Evolutionary conservation across 768 basidiomycete species (phyloP).

Genomic region (Dentipellis fragilis): DNA sequence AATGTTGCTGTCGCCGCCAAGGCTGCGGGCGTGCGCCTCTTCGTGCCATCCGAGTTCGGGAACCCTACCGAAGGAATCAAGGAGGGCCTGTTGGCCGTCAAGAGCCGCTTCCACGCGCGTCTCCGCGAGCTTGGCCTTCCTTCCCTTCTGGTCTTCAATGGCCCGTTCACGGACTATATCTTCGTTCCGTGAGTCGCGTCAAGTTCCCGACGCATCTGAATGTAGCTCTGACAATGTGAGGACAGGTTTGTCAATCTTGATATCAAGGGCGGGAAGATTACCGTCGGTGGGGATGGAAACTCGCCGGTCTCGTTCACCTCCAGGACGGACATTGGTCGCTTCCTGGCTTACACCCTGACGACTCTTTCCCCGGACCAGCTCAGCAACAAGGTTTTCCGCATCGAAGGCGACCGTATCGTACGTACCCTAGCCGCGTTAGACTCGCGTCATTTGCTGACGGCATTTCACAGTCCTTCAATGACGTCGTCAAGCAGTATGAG

Average conservation of each 20-base stretch:
- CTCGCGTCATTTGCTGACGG: background rate
- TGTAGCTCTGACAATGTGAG: background rate
- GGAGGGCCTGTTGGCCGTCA: slow-evolving; percentile 4
- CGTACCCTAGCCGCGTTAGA: background rate
- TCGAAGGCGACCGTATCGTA: slow-evolving; percentile 13
- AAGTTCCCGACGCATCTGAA: background rate
- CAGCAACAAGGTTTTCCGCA: slow-evolving; percentile 4
- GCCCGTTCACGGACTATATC: slow-evolving; percentile 10
- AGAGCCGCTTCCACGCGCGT: slow-evolving; percentile 3
- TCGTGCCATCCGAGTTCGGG: slow-evolving; percentile 20
- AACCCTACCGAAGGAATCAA: slow-evolving; percentile 6
- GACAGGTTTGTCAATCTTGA: slow-evolving; percentile 3
- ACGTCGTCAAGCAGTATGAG: slow-evolving; percentile 11
- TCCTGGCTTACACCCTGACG: slow-evolving; percentile 13
- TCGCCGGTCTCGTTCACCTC: slow-evolving; percentile 11
- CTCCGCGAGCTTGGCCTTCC: slow-evolving; percentile 12
- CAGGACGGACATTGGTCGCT: slow-evolving; percentile 13
- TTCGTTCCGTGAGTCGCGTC: slow-evolving; percentile 2
- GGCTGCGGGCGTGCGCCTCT: slow-evolving; percentile 10
- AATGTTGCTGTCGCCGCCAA: slow-evolving; percentile 11
- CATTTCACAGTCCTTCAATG: slow-evolving; percentile 10
- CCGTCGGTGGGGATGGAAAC: slow-evolving; percentile 11
- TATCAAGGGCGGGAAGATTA: slow-evolving; percentile 9
- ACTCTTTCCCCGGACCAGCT: slow-evolving; percentile 8
- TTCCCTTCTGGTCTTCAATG: slow-evolving; percentile 10